Evolutionary conservation across 176 grass and related monocot species (phyloP), one percentile per base, ranked within the genome.

Genomic region (Aegilops umbellulata): DNA sequence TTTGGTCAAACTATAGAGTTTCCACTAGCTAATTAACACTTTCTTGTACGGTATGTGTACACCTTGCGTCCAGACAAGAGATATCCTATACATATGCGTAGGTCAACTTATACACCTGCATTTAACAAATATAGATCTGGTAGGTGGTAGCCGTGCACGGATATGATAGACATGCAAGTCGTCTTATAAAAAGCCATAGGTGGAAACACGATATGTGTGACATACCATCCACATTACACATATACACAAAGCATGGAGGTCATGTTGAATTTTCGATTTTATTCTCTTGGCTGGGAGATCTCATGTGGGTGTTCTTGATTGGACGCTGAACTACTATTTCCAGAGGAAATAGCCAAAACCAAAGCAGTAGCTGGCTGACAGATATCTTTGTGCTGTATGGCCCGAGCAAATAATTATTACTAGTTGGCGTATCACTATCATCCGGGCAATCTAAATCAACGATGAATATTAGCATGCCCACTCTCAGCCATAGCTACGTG

Each of bases 1-100:
- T 75, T 78, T 80, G 49, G 85, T 74, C 27, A 22, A 35, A 86
- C 20, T 8, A 58, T 20, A 51, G 16, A 8, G 17, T 8, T 20
- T 30, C 42, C 72, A 62, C 8, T 27, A 13, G 36, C 8, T 51
- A n/a, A n/a, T n/a, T n/a, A 36, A 71, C 14, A 27, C 15, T 80
- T 86, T 73, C 68, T 73, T 81, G 68, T 26, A 81, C 41, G 85
- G 29, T 7, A 36, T 20, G 29, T 35, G 11, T 81, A 31, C 71
- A 47, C 29, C 41, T 51, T 20, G 42, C 42, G 51, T 57, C 49
- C 6, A 55, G 51, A 57, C 17, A 57, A 58, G 19, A 58, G 53
- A 58, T 58, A n/a, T n/a, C n/a, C n/a, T n/a, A 1, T 57, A 51
- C 5, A 17, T 51, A 51, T 51, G 47, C 0, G 7, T 22, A 57